A percentile compares a stretch with the other conserved stretches of the same genome.
Evolutionary conservation across 1,284 basidiomycete genomes (phyloP).

Genomic region (Porodaedalea pini): DNA sequence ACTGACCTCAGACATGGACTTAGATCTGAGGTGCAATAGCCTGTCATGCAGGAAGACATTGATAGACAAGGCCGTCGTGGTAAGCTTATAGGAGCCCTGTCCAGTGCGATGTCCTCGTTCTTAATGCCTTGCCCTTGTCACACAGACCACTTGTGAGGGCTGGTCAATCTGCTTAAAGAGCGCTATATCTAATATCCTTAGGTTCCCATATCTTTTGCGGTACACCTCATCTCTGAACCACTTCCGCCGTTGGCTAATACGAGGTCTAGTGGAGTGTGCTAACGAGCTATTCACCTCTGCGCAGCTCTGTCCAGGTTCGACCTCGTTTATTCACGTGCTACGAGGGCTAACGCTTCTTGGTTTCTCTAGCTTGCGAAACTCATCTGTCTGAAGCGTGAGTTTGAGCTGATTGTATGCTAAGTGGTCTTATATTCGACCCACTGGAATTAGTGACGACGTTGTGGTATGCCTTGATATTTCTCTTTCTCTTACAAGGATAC

Average conservation of each 20-base stretch:
- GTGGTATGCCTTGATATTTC: constrained; percentile 48
- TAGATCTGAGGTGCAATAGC: constrained; percentile 68
- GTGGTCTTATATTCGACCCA: background rate
- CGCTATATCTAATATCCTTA: constrained; percentile 24
- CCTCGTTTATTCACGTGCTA: background rate
- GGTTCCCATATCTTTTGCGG: constrained; percentile 84
- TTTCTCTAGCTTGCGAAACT: constrained; percentile 68
- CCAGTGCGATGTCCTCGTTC: background rate
- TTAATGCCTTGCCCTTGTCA: background rate
- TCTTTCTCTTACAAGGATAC: too few species aligned
- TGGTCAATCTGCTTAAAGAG: background rate
- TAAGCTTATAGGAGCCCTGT: constrained; percentile 35
- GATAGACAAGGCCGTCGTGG: constrained; percentile 76
- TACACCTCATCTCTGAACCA: constrained; percentile 32
- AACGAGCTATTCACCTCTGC: constrained; percentile 75
- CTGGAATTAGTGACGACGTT: constrained; percentile 64
- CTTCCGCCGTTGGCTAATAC: background rate
- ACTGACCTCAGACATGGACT: constrained; percentile 34
- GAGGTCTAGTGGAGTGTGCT: constrained; percentile 66
- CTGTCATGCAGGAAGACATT: constrained; percentile 64
- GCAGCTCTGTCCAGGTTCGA: constrained; percentile 68
- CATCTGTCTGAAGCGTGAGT: constrained; percentile 70
- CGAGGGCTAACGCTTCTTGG: constrained; percentile 3
- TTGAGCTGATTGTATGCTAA: constrained; percentile 2
- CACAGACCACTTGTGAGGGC: constrained; percentile 17